These are phyloP conservation scores for Harrya chromipes DNA, from an alignment of 768 basidiomycete genomes.

Conservation along the genomic window DNA sequence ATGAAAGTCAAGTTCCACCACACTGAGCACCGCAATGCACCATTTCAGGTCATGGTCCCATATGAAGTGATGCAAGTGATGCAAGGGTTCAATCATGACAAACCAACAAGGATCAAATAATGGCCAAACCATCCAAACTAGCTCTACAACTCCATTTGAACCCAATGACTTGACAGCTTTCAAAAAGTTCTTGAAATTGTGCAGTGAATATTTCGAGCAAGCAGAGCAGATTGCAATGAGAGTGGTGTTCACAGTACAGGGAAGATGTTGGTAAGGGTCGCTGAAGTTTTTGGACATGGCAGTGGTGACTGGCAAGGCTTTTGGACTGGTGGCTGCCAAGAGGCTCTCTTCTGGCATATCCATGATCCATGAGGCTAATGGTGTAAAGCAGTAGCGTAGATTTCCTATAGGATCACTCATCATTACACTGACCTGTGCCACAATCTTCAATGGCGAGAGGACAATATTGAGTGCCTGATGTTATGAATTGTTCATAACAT, in stretches of 20 bases:
- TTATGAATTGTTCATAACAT: too few species aligned
- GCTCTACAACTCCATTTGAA: neutral
- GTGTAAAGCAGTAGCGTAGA: neutral
- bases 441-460: neutral
- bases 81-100: neutral
- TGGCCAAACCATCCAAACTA: neutral
- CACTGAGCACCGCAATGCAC: neutral
- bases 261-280: conserved; percentile 27
- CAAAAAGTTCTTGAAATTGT: neutral
- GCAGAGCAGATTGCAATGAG: neutral
- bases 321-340: conserved; percentile 5
- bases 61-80: neutral
- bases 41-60: too few species aligned
- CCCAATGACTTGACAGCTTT: neutral
- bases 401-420: neutral
- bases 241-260: conserved; percentile 10
- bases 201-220: neutral
- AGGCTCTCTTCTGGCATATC: conserved; percentile 1
- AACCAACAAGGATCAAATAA: neutral
- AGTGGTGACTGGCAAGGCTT: conserved; percentile 31
- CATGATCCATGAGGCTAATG: neutral
- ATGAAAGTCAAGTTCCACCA: conserved; percentile 34
- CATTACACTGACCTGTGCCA: neutral
- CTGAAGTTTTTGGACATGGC: conserved; percentile 31
- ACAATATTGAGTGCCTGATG: neutral